A percentile compares a stretch with the other conserved stretches of the same genome.
phyloP scores from a whole-genome alignment of 225 moss, liverwort and hornwort genomes.

The Thuidium tamariscinum region DNA sequence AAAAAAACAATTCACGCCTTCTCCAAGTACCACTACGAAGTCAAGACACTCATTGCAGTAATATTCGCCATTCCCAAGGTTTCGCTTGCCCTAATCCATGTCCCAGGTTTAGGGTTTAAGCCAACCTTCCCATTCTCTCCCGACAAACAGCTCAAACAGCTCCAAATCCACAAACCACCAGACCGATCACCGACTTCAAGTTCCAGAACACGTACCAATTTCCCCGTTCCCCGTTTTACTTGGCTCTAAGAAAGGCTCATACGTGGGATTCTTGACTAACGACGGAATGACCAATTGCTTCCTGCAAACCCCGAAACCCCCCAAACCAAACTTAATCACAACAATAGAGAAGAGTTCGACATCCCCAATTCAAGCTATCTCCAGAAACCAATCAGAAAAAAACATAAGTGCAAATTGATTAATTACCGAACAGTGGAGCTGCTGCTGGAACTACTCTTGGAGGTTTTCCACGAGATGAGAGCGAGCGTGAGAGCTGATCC shows the following conservation, averaged over 20 bases:
- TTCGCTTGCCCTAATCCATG: not conserved
- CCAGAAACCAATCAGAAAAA: not conserved
- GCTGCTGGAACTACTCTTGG: not conserved
- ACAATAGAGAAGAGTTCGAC: not conserved
- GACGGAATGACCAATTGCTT: constrained; percentile 12
- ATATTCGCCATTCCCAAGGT: not conserved
- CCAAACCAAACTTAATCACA: not conserved
- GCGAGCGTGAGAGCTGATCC: constrained; percentile 44
- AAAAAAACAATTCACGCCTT: not conserved
- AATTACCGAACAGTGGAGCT: not conserved
- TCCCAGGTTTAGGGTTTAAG: constrained; percentile 12
- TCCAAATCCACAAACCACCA: not conserved
- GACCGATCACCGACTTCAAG: not conserved
- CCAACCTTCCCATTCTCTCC: not conserved
- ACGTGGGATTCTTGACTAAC: constrained; percentile 34
- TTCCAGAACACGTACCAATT: constrained; percentile 14
- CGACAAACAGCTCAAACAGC: not conserved
- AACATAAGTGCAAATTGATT: not conserved
- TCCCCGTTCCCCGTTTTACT: constrained; percentile 6
- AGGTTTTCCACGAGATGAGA: constrained; percentile 22
- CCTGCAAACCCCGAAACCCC: not conserved
- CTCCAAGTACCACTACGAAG: not conserved
- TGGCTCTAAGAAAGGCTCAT: constrained; percentile 25
- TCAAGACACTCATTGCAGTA: not conserved
- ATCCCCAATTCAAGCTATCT: not conserved